Evolutionary conservation across 2,329 filamentous ascomycete genomes (phyloP).

Genomic region (Xylaria sp.): DNA sequence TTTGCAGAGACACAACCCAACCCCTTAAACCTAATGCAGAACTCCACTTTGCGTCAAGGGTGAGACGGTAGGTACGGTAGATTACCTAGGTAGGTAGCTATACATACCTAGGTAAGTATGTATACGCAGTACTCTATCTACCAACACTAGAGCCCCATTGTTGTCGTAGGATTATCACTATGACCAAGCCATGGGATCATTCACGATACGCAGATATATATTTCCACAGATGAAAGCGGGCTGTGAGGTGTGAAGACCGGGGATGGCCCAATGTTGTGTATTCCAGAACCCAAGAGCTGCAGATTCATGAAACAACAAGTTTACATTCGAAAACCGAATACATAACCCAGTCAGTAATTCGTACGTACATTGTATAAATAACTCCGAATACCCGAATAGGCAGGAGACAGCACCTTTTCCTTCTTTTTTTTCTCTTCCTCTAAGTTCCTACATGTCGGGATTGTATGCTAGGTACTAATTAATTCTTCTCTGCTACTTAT

Average conservation of each 20-base stretch:
- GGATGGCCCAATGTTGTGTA: constrained; percentile 1
- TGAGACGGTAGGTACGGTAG: background rate
- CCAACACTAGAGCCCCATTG: too few species aligned
- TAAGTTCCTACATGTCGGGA: background rate
- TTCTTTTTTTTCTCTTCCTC: background rate
- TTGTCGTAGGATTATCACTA: background rate
- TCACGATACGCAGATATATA: background rate
- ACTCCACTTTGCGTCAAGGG: constrained; percentile 9
- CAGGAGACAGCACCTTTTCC: too few species aligned
- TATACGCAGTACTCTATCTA: too few species aligned
- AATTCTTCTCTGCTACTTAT: background rate
- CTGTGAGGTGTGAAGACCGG: constrained; percentile 9
- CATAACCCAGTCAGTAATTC: constrained; percentile 1
- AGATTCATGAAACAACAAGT: constrained; percentile 22
- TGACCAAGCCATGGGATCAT: background rate
- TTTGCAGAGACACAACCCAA: constrained; percentile 1
- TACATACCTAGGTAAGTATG: background rate
- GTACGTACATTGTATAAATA: background rate
- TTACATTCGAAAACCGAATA: constrained; percentile 14
- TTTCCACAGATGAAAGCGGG: constrained; percentile 10
- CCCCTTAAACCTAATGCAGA: constrained; percentile 22
- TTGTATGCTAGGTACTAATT: too few species aligned
- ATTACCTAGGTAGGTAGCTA: background rate
- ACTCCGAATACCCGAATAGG: constrained; percentile 4
- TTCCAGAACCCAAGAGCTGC: constrained; percentile 14